Base-by-base conservation (phyloP, 2,329 filamentous ascomycete species). In the Ceratocystis albifundus region DNA sequence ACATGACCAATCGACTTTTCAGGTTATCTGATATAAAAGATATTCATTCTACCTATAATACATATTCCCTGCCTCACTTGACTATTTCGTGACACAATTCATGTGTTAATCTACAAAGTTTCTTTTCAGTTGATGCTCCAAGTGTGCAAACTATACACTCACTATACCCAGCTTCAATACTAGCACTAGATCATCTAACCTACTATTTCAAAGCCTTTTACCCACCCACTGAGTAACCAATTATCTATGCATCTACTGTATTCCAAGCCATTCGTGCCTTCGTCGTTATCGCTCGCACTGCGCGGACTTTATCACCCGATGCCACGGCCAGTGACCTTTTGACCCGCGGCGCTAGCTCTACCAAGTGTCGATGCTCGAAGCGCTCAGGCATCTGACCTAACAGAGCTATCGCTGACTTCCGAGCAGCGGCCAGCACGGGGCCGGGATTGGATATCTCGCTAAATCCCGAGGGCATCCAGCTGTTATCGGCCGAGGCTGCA, bases 291-390 rank as follows among this genome's bases (percentile, higher is more conserved):
- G 75, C 78, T 61, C 83, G 76, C 57, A 84, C 76, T 68, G 82
- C 80, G 57, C 83, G 75, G 7, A 82, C 79, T 4, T 74, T 72
- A 69, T 84, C 81, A 1, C 82, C 82, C 62, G 81, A 82, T 0
- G 81, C 81, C 7, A 75, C 70, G 1, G 78, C 77, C 68, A 85
- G 70, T 64, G 81, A 76, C 3, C 79, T 75, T 68, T 78, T 75
- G 55, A 83, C 76, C 64, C 73, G 74, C 32, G 76, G 75, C 55
- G 76, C 76, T 69, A 78, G 76, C 0, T 78, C 74, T 62, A 81
- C 69, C 22, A 84, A 71, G 61, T 79, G 72, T 4, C 77, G 74
- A 10, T 78, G 74, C 67, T 83, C 82, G 69, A 80, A 82, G 69
- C 76, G 75, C 20, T 70, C 71, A 2, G 82, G 80, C 59, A 85